Evolutionary conservation across 2,329 filamentous ascomycete species (phyloP).

Genomic region (Fusarium papillatum): DNA sequence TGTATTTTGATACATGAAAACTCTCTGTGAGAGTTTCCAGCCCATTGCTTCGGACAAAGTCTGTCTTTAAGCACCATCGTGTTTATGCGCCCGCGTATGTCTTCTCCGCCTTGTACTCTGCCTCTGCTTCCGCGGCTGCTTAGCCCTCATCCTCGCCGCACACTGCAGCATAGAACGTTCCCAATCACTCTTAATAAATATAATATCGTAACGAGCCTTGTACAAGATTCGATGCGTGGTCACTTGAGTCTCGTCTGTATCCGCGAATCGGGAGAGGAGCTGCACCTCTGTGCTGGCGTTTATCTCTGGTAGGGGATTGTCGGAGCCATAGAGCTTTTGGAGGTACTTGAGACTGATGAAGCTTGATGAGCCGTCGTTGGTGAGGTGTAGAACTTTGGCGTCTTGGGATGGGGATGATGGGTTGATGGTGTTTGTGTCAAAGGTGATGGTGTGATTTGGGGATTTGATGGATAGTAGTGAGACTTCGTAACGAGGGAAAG

Average conservation of each 20-base stretch:
- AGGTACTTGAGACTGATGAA: background rate
- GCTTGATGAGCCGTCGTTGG: background rate
- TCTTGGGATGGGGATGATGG: background rate
- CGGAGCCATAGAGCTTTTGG: background rate
- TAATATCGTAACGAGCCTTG: slow-evolving; percentile 16
- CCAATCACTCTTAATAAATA: slow-evolving; percentile 30
- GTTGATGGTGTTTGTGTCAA: background rate
- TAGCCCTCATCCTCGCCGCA: background rate
- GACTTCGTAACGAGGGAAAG: background rate
- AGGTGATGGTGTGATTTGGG: background rate
- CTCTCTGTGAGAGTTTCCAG: background rate
- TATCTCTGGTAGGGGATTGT: background rate
- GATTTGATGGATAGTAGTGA: background rate
- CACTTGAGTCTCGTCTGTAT: background rate
- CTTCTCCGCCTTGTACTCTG: background rate
- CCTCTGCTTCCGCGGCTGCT: background rate
- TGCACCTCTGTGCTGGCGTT: slow-evolving; percentile 12
- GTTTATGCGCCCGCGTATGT: background rate
- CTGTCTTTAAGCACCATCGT: background rate
- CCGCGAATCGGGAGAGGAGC: slow-evolving; percentile 20
- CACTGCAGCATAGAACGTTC: slow-evolving; percentile 5
- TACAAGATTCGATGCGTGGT: slow-evolving; percentile 23
- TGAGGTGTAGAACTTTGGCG: background rate
- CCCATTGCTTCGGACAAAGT: background rate
- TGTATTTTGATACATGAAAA: background rate